Conservation (phyloP, 2,329 filamentous ascomycete species). For the Monilinia fructigena region DNA sequence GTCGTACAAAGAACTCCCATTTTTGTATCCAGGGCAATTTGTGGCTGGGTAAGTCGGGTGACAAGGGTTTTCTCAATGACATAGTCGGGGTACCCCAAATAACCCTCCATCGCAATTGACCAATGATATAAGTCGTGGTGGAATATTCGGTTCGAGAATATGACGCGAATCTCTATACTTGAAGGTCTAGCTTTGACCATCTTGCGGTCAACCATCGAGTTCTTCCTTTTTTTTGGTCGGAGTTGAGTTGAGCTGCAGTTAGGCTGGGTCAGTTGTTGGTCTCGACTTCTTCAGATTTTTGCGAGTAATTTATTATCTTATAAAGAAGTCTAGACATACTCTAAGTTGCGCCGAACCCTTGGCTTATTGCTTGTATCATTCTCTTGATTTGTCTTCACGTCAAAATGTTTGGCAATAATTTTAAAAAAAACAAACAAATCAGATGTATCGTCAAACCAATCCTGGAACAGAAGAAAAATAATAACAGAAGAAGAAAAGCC, state of each 20-base stretch:
- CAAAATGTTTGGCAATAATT: conserved; percentile 5
- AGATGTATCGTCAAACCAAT: not conserved
- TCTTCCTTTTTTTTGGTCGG: not conserved
- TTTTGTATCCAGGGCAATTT: not conserved
- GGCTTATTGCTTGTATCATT: not conserved
- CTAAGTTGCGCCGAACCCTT: not conserved
- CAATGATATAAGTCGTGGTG: not conserved
- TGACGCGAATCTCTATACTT: not conserved
- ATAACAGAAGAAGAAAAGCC: not conserved
- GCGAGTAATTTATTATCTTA: not conserved
- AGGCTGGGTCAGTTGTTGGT: not conserved
- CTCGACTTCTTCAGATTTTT: not conserved
- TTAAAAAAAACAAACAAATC: not conserved
- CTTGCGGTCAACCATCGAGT: not conserved
- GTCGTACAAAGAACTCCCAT: not conserved
- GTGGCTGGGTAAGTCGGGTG: conserved; percentile 1
- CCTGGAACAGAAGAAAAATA: not conserved
- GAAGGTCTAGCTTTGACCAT: not conserved
- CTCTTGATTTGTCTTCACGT: not conserved
- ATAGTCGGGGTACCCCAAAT: no score
- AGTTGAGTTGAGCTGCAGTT: not conserved
- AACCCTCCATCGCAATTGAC: not conserved
- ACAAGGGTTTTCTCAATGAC: not conserved
- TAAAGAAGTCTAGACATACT: not conserved
- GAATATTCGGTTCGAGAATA: not conserved